Percentiles rank a stretch among this genome's conserved stretches.
Evolutionary conservation across 768 basidiomycete species (phyloP).

Genomic region (Coprinellus micaceus): DNA sequence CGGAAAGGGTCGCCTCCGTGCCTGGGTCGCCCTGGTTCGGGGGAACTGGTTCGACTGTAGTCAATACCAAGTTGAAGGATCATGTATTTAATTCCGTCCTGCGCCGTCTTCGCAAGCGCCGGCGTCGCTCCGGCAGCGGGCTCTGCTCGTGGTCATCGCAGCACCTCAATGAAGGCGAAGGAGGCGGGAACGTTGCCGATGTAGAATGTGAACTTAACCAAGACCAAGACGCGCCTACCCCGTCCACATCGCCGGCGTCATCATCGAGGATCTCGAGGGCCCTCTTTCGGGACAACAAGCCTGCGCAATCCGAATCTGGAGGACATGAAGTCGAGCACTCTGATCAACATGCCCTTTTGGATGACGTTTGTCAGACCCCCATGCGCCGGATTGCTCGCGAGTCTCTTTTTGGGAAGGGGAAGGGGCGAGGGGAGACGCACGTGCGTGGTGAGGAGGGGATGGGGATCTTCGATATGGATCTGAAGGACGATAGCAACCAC

Average conservation of each 20-base stretch:
- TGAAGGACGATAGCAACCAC: constrained; percentile 21
- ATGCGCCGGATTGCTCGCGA: constrained; percentile 71
- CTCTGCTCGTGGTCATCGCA: constrained; percentile 23
- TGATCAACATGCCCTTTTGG: constrained; percentile 15
- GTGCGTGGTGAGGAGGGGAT: constrained; percentile 20
- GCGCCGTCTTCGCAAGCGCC: constrained; percentile 61
- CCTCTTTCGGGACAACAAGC: constrained; percentile 23
- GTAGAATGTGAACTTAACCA: constrained; percentile 20
- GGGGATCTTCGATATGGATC: constrained; percentile 44
- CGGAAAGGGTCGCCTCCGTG: constrained; percentile 25
- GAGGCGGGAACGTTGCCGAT: constrained; percentile 44
- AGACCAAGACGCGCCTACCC: neutral
- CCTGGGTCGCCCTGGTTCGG: constrained; percentile 63
- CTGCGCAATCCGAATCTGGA: constrained; percentile 33
- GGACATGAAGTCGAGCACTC: constrained; percentile 16
- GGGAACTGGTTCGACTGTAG: constrained; percentile 88
- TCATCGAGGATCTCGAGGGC: constrained; percentile 33
- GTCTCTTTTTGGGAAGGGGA: constrained; percentile 8
- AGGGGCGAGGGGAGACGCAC: constrained; percentile 21
- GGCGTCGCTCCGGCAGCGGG: constrained; percentile 33
- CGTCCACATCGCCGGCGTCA: constrained; percentile 16
- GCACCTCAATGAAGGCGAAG: constrained; percentile 31
- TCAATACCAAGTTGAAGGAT: constrained; percentile 92
- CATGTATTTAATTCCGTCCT: constrained; percentile 91
- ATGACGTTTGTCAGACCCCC: constrained; percentile 24